Percentiles rank a stretch among this genome's conserved stretches.
phyloP scores from a whole-genome alignment of 1,284 basidiomycete species.

The Tilletia caries region DNA sequence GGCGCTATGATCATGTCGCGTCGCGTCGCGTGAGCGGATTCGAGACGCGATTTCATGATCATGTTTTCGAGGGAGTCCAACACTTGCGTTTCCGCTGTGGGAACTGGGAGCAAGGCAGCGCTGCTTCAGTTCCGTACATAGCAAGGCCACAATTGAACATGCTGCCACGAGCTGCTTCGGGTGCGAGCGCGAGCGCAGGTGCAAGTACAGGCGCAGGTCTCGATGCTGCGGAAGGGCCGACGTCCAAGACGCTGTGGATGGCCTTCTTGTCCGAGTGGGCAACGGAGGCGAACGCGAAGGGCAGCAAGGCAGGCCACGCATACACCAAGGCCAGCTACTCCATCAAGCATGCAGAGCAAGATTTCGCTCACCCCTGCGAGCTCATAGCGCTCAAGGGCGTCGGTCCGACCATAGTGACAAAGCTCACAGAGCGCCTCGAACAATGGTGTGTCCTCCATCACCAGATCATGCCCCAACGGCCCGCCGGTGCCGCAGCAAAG shows the following conservation, averaged over 20 bases:
- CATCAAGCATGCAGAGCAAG: conserved; percentile 19
- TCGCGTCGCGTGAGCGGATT: background rate
- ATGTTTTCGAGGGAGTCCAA: no score
- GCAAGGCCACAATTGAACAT: no score
- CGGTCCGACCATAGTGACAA: conserved; percentile 40
- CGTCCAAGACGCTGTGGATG: conserved; percentile 38
- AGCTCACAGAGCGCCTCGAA: conserved; percentile 35
- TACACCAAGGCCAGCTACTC: conserved; percentile 39
- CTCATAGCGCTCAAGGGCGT: conserved; percentile 39
- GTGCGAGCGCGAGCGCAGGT: background rate
- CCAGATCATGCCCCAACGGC: conserved; percentile 29
- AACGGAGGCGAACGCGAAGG: conserved; percentile 39
- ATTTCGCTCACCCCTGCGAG: conserved; percentile 42
- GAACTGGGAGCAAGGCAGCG: no score
- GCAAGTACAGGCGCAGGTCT: background rate
- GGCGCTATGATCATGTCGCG: no score
- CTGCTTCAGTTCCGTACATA: background rate
- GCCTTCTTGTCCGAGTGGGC: conserved; percentile 34
- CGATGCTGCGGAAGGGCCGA: background rate
- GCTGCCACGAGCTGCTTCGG: background rate
- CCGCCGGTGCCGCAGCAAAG: conserved; percentile 15
- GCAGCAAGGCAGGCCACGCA: conserved; percentile 35
- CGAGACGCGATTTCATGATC: no score
- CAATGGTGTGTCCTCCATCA: conserved; percentile 38
- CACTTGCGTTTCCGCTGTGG: no score